These are phyloP conservation scores for Moelleriella libera DNA, from an alignment of 2,329 filamentous ascomycete genomes.

Conservation along the genomic window DNA sequence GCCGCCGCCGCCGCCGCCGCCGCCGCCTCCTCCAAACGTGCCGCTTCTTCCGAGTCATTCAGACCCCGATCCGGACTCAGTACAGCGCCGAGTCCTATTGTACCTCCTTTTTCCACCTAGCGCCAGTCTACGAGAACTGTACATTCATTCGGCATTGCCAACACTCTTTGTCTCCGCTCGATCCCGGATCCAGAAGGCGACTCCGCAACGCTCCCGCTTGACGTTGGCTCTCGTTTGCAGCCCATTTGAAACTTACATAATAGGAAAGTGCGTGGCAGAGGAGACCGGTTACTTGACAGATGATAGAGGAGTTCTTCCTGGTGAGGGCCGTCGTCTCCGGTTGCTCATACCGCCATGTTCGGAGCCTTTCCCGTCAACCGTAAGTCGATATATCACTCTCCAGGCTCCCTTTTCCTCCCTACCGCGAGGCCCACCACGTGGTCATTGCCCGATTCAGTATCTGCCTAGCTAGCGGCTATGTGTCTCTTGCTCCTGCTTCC, in stretches of 20 bases:
- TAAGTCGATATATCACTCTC: conserved; percentile 14
- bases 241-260: no score
- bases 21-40: not conserved
- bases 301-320: not conserved
- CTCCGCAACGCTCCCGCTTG: no score
- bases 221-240: no score
- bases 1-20: no score
- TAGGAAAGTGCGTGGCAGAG: no score
- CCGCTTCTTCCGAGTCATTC: not conserved
- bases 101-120: not conserved
- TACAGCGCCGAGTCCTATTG: no score
- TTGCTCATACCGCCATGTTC: conserved; percentile 22
- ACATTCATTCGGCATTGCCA: no score
- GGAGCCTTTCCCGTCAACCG: conserved; percentile 24
- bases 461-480: not conserved
- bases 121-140: not conserved
- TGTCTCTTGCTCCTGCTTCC: not conserved
- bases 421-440: not conserved
- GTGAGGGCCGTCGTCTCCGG: not conserved
- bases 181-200: no score
- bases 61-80: not conserved
- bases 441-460: not conserved
- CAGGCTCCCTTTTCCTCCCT: not conserved
- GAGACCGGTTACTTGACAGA: not conserved
- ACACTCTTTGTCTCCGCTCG: no score